A percentile compares a stretch with the other conserved stretches of the same genome.
Evolutionary conservation across 2,329 filamentous ascomycete genomes (phyloP).

Genomic region (Mycocentrospora acerina): DNA sequence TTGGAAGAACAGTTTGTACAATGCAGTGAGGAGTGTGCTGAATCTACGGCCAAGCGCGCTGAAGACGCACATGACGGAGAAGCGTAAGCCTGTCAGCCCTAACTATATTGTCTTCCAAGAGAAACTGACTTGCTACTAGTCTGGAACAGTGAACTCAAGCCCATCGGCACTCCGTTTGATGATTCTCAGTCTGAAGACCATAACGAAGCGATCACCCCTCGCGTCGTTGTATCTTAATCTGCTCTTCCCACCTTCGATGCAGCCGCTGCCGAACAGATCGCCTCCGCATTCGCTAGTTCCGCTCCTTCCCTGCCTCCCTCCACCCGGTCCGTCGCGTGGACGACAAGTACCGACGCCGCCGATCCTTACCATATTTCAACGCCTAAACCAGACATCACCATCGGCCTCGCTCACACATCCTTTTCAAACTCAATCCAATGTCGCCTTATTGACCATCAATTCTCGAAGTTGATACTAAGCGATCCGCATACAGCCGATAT

Average conservation of each 20-base stretch:
- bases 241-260: too few relatives aligned
- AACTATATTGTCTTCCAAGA: neutral
- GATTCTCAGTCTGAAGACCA: conserved; percentile 7
- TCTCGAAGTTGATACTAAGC: conserved; percentile 11
- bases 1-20: conserved; percentile 15
- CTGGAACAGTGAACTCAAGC: conserved; percentile 18
- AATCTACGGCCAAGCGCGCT: conserved; percentile 6
- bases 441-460: conserved; percentile 11
- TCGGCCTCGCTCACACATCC: conserved; percentile 16
- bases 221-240: too few relatives aligned
- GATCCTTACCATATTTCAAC: conserved; percentile 19
- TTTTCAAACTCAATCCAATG: conserved; percentile 4
- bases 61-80: conserved; percentile 17
- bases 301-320: conserved; percentile 16
- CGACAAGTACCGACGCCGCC: conserved; percentile 18
- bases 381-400: conserved; percentile 18
- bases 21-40: conserved; percentile 8
- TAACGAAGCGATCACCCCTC: conserved; percentile 7
- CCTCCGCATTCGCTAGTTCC: conserved; percentile 8
- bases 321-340: conserved; percentile 12
- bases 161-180: conserved; percentile 7
- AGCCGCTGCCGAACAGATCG: conserved; percentile 2
- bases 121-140: conserved; percentile 9
- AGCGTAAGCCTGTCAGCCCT: conserved; percentile 8
- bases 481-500: conserved; percentile 18